Conservation (phyloP, 2,329 filamentous ascomycete genomes). For the Scorias spongiosa region DNA sequence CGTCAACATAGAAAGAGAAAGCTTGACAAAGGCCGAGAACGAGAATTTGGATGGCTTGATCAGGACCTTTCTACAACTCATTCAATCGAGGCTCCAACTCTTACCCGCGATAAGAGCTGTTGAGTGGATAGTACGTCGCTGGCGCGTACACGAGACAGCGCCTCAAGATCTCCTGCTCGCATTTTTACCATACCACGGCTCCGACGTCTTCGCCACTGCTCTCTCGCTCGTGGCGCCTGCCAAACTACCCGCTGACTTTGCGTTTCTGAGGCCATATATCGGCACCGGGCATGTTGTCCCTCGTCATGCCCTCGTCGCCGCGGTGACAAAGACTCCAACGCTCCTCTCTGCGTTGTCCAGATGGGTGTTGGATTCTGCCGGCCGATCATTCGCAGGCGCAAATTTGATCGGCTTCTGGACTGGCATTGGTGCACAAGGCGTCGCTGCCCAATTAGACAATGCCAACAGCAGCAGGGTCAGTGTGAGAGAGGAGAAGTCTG, state of each 20-base stretch:
- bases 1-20: conserved; percentile 70
- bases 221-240: conserved; percentile 71
- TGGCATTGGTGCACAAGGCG: conserved; percentile 68
- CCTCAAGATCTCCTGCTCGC: conserved; percentile 62
- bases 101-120: conserved; percentile 80
- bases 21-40: conserved; percentile 73
- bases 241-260: conserved; percentile 54
- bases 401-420: conserved; percentile 82
- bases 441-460: conserved; percentile 67
- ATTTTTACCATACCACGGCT: conserved; percentile 84
- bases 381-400: conserved; percentile 57
- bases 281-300: conserved; percentile 61
- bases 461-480: conserved; percentile 59
- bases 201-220: conserved; percentile 69
- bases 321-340: conserved; percentile 59
- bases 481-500: conserved; percentile 66
- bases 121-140: conserved; percentile 88
- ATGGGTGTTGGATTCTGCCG: conserved; percentile 62
- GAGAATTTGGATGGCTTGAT: conserved; percentile 62
- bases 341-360: conserved; percentile 66
- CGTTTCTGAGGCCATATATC: conserved; percentile 76
- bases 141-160: conserved; percentile 89
- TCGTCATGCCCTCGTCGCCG: conserved; percentile 67
- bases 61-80: conserved; percentile 68
- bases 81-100: conserved; percentile 60